Conservation (phyloP, 2,329 filamentous ascomycete genomes). For the Coniella lustricola region DNA sequence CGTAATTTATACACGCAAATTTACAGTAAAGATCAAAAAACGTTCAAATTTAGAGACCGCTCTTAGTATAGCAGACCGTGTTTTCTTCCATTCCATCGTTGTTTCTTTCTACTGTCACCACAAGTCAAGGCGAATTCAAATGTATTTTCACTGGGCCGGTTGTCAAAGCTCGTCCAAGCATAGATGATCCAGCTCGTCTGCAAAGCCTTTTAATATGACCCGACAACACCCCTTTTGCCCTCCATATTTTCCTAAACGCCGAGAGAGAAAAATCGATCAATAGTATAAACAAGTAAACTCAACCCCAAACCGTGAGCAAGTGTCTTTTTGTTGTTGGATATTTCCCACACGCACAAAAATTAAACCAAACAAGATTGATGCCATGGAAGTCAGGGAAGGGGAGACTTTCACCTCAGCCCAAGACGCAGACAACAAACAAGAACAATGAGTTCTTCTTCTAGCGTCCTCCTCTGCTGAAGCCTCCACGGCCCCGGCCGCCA, state of each 20-base stretch:
- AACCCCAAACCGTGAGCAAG: too few species aligned
- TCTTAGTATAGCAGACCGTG: too few species aligned
- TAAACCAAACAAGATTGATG: too few species aligned
- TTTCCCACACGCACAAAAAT: not conserved
- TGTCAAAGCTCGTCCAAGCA: not conserved
- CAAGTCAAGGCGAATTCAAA: not conserved
- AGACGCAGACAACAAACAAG: too few species aligned
- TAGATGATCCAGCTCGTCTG: slow-evolving; percentile 2
- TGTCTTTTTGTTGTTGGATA: not conserved
- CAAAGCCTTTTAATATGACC: not conserved
- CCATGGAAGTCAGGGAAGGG: too few species aligned
- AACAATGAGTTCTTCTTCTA: slow-evolving; percentile 1
- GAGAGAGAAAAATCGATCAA: not conserved
- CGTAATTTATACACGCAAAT: too few species aligned
- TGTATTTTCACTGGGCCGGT: not conserved
- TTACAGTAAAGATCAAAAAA: too few species aligned
- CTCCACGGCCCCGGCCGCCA: slow-evolving; percentile 26
- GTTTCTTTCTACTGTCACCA: not conserved
- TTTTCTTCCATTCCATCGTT: too few species aligned
- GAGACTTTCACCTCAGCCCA: too few species aligned
- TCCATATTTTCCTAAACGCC: not conserved
- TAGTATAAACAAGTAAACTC: too few species aligned
- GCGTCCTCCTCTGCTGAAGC: slow-evolving; percentile 25
- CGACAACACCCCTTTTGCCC: not conserved
- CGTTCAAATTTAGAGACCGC: too few species aligned